Base-by-base conservation (phyloP, 371 early-diverging fungal genomes). In the Funneliformis caledonium region DNA sequence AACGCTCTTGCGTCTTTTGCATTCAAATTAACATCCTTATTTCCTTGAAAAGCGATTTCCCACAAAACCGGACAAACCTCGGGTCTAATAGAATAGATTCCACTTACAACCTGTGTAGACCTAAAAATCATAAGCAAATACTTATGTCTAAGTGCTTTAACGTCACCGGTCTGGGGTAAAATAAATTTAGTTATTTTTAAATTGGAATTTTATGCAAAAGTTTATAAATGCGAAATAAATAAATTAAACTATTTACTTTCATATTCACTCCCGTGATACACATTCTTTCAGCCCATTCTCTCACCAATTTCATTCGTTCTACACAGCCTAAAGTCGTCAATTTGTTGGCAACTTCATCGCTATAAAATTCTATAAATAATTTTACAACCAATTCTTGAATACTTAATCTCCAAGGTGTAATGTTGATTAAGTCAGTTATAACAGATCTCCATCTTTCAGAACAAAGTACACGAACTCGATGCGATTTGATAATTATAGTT, bases 251-350 rank as follows among this genome's bases (percentile, higher is more conserved):
- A 22, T 19, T 52, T 56, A 56, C 75, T 31, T n/a, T n/a, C n/a
- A 48, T 52, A n/a, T 59, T 74, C 1, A 52, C 50, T 31, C 75
- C 75, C 1, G 47, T 59, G 9, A 48, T 59, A 56, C 33, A 52
- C 19, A 47, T 74, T n/a, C 50, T 67, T 52, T 79, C 79, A 12
- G 60, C 26, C 79, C 79, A 79, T 22, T 45, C 56, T 45, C 72
- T 79, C 14, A 79, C 70, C n/a, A 56, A n/a, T n/a, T 79, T 79
- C 14, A 69, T 22, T 56, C 59, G 69, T 69, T 79, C 79, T 12
- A 52, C 42, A 42, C n/a, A 33, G 1, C 70, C 65, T 8, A 19
- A n/a, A 33, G 69, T 56, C 11, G 26, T 47, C 59, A 79, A 52
- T 33, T 22, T 6, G 37, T 19, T 31, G 9, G 31, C 48, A 14